Conservation (phyloP, 202 grass and related monocot species). For the Elaeis oleifera region DNA sequence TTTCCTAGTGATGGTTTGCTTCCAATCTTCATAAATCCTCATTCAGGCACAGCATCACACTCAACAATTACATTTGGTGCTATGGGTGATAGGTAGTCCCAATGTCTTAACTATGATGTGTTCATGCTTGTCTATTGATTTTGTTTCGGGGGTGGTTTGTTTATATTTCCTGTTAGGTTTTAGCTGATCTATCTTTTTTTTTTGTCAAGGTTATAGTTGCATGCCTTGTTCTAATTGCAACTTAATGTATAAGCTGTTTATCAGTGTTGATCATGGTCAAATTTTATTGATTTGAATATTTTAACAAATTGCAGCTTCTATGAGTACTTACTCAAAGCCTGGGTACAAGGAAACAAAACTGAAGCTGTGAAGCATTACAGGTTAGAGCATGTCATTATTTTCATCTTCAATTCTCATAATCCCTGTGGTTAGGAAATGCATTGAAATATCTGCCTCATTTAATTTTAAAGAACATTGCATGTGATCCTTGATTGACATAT, state of each 20-base stretch:
- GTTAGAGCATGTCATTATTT: conserved; percentile 30
- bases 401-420: conserved; percentile 1
- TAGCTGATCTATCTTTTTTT: background rate
- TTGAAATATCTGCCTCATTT: conserved; percentile 1
- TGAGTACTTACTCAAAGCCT: conserved; percentile 96
- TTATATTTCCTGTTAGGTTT: background rate
- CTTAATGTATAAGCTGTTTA: background rate
- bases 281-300: background rate
- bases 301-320: conserved; percentile 77
- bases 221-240: background rate
- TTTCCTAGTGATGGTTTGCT: conserved; percentile 93
- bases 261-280: no score
- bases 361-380: conserved; percentile 93
- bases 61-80: conserved; percentile 99
- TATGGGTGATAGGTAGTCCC: conserved; percentile 90
- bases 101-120: conserved; percentile 16
- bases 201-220: background rate
- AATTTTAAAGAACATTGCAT: background rate
- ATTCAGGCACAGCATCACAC: conserved; percentile 71
- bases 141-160: conserved; percentile 2
- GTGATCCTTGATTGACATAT: background rate
- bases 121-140: conserved; percentile 10
- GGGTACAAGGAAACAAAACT: conserved; percentile 97
- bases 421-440: conserved; percentile 9
- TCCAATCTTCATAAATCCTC: conserved; percentile 96